Evolutionary conservation across 2,329 filamentous ascomycete genomes (phyloP).

Genomic region (Seiridium cupressi): DNA sequence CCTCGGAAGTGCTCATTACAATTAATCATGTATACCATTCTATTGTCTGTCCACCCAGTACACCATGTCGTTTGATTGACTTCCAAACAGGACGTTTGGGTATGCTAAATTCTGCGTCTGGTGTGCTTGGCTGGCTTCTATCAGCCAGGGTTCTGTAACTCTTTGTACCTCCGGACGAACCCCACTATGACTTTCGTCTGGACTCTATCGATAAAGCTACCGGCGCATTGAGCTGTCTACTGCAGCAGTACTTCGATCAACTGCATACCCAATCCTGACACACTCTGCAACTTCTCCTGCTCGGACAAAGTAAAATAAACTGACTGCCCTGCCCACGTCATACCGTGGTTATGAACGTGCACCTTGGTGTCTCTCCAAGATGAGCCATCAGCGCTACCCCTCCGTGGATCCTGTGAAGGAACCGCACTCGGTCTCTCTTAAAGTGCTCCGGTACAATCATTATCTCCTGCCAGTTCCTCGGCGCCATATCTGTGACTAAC

Average conservation of each 20-base stretch:
- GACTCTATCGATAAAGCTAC: not conserved
- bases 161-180: not conserved
- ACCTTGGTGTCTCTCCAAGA: conserved; percentile 21
- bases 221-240: not conserved
- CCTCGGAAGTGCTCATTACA: no score
- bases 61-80: no score
- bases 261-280: not conserved
- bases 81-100: no score
- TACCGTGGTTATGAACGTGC: not conserved
- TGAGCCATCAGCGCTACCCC: conserved; percentile 59
- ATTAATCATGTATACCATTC: no score
- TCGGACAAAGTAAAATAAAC: not conserved
- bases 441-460: conserved; percentile 63
- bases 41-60: no score
- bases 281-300: not conserved
- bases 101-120: no score
- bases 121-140: no score
- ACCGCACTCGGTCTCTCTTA: conserved; percentile 75
- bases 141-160: no score
- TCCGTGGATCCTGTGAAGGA: conserved; percentile 64
- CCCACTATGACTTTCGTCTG: not conserved
- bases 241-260: not conserved
- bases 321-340: not conserved
- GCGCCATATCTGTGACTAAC: conserved; percentile 8
- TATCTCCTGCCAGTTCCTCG: conserved; percentile 8